Base-by-base conservation (phyloP, 805 yeast genomes). In the Hanseniaspora occidentalis region DNA sequence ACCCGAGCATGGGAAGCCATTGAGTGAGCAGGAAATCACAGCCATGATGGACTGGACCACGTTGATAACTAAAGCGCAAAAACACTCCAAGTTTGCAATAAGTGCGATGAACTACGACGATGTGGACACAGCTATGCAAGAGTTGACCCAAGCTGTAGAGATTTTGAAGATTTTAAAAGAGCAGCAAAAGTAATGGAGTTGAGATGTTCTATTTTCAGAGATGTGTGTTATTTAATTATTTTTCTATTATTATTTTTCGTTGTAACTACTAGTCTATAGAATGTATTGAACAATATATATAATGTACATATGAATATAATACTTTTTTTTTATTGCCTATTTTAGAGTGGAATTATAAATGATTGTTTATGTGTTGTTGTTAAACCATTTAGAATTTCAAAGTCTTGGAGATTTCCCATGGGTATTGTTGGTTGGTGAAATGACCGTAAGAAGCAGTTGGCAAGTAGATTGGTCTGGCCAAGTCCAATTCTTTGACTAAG, bases 361-460 rank as follows among this genome's bases (percentile, higher is more conserved):
- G 34, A 40, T 41, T 25, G 33, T 4, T 22, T n/a, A n/a, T n/a
- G n/a, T n/a, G n/a, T n/a, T n/a, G n/a, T n/a, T n/a, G n/a, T n/a
- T n/a, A n/a, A n/a, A n/a, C 6, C 31, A 25, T 45, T 67, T 77
- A 81, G 47, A 70, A 71, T 53, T 65, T 67, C 65, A 83, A 75
- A 56, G 71, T 69, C 73, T 81, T 85, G 69, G 96, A 95, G 70
- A 84, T 78, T 77, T 92, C 99, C 99, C 99, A 92, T 59, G 96
- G 73, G 79, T 85, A 83, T 62, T 79, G 81, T 76, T 89, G 99
- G 82, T 92, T 84, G 64, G 99, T 92, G 84, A 92, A 92, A 72
- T 92, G 99, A 65, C 99, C 99, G 69, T 92, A 89, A 43, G 95
- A 82, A 58, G 99, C 99, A 57, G 99, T 92, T 81, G 89, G 83